Evolutionary conservation across 2,329 filamentous ascomycete species (phyloP).

Genomic region (Claviceps capensis): DNA sequence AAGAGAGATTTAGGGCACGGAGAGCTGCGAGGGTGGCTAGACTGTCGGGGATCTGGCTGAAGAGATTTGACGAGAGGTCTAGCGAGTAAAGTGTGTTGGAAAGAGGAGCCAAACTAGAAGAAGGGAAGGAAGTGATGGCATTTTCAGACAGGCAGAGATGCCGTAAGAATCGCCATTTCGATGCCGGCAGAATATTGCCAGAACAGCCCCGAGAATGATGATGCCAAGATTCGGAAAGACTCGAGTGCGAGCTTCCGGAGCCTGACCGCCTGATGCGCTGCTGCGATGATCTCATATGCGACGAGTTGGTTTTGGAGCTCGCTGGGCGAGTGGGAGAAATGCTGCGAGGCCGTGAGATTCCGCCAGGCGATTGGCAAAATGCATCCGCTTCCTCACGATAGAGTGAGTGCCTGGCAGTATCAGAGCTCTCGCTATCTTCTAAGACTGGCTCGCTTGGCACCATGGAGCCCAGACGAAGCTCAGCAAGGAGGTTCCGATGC

Average conservation of each 20-base stretch:
- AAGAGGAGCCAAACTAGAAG: conserved; percentile 64
- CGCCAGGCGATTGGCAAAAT: conserved; percentile 24
- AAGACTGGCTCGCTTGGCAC: conserved; percentile 36
- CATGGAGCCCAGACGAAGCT: conserved; percentile 47
- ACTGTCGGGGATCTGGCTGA: conserved; percentile 88
- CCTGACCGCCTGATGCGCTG: conserved; percentile 77
- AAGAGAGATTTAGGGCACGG: conserved; percentile 83
- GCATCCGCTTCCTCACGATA: conserved; percentile 35
- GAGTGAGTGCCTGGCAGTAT: conserved; percentile 26
- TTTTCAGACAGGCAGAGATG: conserved; percentile 91
- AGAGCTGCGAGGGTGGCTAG: conserved; percentile 73
- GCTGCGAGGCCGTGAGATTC: conserved; percentile 49
- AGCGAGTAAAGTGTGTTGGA: conserved; percentile 82
- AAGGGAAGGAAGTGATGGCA: conserved; percentile 65
- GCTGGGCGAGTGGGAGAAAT: conserved; percentile 67
- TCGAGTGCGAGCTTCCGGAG: conserved; percentile 86
- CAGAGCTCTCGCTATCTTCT: conserved; percentile 23
- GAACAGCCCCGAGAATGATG: conserved; percentile 55
- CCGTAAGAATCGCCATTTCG: conserved; percentile 89
- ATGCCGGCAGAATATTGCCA: conserved; percentile 65
- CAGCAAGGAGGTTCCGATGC: conserved; percentile 30
- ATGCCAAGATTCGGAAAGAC: conserved; percentile 50
- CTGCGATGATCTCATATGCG: conserved; percentile 52
- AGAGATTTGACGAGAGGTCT: conserved; percentile 84
- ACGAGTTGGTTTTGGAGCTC: conserved; percentile 59